A percentile compares a stretch with the other conserved stretches of the same genome.
Evolutionary conservation across 345 rosid species (phyloP).

Genomic region (Toxicodendron radicans): DNA sequence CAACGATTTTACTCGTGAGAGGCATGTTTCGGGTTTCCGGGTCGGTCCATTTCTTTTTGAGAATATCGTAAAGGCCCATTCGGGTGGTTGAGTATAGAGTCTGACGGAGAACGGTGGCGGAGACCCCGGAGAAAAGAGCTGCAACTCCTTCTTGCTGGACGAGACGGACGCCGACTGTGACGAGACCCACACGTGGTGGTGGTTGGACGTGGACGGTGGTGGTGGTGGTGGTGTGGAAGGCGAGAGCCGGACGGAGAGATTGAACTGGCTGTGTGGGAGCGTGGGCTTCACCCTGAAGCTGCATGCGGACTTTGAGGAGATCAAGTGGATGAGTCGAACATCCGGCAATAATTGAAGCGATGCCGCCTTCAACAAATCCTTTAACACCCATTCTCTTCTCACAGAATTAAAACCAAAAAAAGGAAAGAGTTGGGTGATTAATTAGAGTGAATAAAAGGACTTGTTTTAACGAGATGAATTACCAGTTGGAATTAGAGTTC

Average conservation of each 20-base stretch:
- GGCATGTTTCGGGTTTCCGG: conserved; percentile 59
- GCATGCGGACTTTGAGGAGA: conserved; percentile 87
- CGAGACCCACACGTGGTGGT: conserved; percentile 53
- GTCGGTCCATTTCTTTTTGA: conserved; percentile 74
- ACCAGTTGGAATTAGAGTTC: conserved; percentile 57
- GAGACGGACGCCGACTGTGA: conserved; percentile 54
- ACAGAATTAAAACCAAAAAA: background rate
- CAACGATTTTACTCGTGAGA: conserved; percentile 46
- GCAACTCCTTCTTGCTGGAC: conserved; percentile 59
- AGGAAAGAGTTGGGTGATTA: background rate
- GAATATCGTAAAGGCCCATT: conserved; percentile 77
- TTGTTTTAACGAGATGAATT: conserved; percentile 12
- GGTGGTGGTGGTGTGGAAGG: conserved; percentile 37
- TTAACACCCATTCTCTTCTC: conserved; percentile 56
- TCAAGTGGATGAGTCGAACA: conserved; percentile 87
- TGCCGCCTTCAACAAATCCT: conserved; percentile 89
- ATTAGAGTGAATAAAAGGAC: background rate
- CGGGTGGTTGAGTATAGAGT: conserved; percentile 84
- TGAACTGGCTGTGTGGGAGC: conserved; percentile 37
- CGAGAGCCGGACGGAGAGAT: conserved; percentile 65
- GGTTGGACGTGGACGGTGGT: conserved; percentile 29
- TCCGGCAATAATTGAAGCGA: conserved; percentile 79
- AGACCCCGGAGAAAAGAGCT: conserved; percentile 77
- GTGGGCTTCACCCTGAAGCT: conserved; percentile 68
- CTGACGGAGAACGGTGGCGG: conserved; percentile 87